Evolutionary conservation across 1,284 basidiomycete genomes (phyloP).

Genomic region (Rhodotorula sp.): DNA sequence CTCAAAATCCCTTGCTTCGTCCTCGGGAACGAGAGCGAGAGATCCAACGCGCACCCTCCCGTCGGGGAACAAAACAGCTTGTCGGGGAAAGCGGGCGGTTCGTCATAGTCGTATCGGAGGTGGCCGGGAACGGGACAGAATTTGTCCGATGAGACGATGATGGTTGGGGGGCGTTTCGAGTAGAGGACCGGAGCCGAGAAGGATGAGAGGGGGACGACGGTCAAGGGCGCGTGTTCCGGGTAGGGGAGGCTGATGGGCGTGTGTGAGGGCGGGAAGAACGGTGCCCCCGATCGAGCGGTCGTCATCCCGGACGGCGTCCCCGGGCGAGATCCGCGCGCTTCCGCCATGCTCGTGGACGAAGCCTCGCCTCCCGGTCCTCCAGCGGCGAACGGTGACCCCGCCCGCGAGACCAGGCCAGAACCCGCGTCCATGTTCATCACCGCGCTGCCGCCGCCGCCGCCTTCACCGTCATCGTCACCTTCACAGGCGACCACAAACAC

Average conservation of each 20-base stretch:
- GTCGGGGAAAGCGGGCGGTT: constrained; percentile 16
- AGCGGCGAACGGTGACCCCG: neutral
- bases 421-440: neutral
- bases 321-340: neutral
- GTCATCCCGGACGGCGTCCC: neutral
- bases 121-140: neutral
- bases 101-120: neutral
- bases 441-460: neutral
- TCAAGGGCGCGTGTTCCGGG: constrained; percentile 28
- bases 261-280: neutral
- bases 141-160: constrained; percentile 31
- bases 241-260: constrained; percentile 21
- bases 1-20: constrained; percentile 3
- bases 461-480: neutral
- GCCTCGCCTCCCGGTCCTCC: too few relatives aligned
- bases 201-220: constrained; percentile 16
- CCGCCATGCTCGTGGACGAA: too few relatives aligned
- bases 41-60: constrained; percentile 34
- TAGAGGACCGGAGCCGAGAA: constrained; percentile 25
- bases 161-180: constrained; percentile 32
- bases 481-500: constrained; percentile 29
- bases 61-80: constrained; percentile 34
- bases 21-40: neutral
- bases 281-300: neutral
- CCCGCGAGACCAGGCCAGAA: neutral